phyloP scores from a whole-genome alignment of 2,329 filamentous ascomycete genomes.

The Periconia digitata region DNA sequence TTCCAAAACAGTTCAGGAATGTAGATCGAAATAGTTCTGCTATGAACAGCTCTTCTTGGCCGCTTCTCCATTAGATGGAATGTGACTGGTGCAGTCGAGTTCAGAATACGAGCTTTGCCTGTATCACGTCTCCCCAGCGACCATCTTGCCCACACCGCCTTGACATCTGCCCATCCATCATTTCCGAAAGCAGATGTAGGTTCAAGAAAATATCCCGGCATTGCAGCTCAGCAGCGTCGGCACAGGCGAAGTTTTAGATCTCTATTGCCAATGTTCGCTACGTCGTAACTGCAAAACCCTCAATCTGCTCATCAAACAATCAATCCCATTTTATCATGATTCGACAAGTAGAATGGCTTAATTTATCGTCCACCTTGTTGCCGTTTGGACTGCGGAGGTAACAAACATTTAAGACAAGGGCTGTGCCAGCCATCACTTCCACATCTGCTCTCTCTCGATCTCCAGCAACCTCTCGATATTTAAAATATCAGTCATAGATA shows the following conservation, averaged over 20 bases:
- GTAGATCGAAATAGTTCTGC: not conserved
- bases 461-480: no score
- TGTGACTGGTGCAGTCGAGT: constrained; percentile 1
- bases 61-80: constrained; percentile 2
- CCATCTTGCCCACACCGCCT: not conserved
- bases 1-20: constrained; percentile 13
- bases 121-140: not conserved
- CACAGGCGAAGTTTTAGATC: not conserved
- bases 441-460: not conserved
- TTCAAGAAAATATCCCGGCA: not conserved
- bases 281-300: not conserved
- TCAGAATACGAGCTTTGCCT: not conserved
- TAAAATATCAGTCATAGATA: no score
- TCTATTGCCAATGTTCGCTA: not conserved
- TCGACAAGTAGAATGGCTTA: no score
- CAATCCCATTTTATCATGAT: not conserved
- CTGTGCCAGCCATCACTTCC: no score
- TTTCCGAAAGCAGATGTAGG: constrained; percentile 1
- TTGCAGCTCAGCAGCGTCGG: not conserved
- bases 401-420: no score
- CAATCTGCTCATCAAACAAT: not conserved
- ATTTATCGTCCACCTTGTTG: not conserved
- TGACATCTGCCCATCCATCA: not conserved
- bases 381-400: no score
- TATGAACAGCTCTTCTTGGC: constrained; percentile 3